These are phyloP conservation scores for Lipomyces yarrowii DNA, from an alignment of 1,139 yeast genomes.

Conservation along the genomic window DNA sequence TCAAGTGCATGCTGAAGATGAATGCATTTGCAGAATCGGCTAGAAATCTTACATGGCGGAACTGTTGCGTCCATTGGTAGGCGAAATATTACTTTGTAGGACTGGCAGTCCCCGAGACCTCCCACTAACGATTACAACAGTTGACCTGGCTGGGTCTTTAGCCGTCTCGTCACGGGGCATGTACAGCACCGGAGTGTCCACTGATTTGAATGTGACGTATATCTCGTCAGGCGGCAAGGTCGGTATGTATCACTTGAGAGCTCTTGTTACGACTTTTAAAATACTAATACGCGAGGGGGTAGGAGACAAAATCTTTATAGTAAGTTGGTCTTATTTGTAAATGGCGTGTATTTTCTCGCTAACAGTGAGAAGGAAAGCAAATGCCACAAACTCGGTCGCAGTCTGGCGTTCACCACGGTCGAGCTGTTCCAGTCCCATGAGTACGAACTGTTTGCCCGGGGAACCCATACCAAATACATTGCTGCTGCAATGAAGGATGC, in stretches of 20 bases:
- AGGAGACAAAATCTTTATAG: slow-evolving; percentile 28
- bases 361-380: slow-evolving; percentile 36
- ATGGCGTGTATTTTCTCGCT: neutral
- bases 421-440: slow-evolving; percentile 40
- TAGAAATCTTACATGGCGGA: slow-evolving; percentile 49
- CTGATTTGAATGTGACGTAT: slow-evolving; percentile 48
- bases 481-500: slow-evolving; percentile 45
- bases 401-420: slow-evolving; percentile 48
- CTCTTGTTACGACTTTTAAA: neutral
- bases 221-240: slow-evolving; percentile 47
- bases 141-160: slow-evolving; percentile 51
- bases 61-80: slow-evolving; percentile 43
- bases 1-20: neutral
- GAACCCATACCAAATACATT: slow-evolving; percentile 50
- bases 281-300: neutral
- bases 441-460: slow-evolving; percentile 46
- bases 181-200: slow-evolving; percentile 49
- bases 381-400: slow-evolving; percentile 46
- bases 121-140: slow-evolving; percentile 32
- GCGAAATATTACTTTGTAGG: neutral
- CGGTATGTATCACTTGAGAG: slow-evolving; percentile 35
- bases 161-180: slow-evolving; percentile 49
- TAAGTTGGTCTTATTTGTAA: neutral
- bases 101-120: neutral
- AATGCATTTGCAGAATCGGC: slow-evolving; percentile 41